A percentile compares a stretch with the other conserved stretches of the same genome.
Conservation (phyloP, 768 basidiomycete species). For the Termitomyces sp. region DNA sequence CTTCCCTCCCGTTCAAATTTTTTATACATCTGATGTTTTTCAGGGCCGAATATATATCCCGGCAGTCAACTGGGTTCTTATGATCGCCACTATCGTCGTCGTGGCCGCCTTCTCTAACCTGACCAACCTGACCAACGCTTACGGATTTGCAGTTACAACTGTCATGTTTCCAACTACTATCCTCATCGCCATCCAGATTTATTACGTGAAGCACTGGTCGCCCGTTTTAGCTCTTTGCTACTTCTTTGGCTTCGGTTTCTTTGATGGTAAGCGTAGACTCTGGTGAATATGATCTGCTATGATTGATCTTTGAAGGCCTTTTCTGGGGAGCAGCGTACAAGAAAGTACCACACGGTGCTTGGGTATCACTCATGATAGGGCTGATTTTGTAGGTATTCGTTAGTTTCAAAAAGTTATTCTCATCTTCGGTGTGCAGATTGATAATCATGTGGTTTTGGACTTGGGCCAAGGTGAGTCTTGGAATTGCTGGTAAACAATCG, state of each 20-base stretch:
- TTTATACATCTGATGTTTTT: too few species aligned
- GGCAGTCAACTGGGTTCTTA: too few species aligned
- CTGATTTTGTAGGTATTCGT: constrained; percentile 32
- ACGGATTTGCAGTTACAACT: too few species aligned
- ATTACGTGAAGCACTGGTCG: constrained; percentile 42
- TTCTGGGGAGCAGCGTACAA: constrained; percentile 63
- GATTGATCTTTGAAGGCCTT: constrained; percentile 22
- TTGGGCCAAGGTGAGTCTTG: constrained; percentile 31
- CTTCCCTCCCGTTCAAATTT: too few species aligned
- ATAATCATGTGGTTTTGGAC: constrained; percentile 57
- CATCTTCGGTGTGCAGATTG: constrained; percentile 20
- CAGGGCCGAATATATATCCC: too few species aligned
- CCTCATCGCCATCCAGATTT: too few species aligned
- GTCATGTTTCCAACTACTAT: constrained; percentile 40
- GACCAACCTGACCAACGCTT: too few species aligned
- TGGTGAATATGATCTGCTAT: neutral
- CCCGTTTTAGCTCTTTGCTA: constrained; percentile 26
- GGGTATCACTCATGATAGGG: constrained; percentile 61
- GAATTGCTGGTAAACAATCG: neutral
- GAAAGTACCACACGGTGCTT: constrained; percentile 61
- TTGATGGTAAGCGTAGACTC: constrained; percentile 16
- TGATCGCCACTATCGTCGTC: too few species aligned
- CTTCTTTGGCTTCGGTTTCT: constrained; percentile 18
- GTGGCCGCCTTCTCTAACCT: too few species aligned
- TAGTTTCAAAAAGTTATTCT: neutral